Base-by-base conservation (phyloP, 2,329 filamentous ascomycete genomes). In the Thelonectria discophora region DNA sequence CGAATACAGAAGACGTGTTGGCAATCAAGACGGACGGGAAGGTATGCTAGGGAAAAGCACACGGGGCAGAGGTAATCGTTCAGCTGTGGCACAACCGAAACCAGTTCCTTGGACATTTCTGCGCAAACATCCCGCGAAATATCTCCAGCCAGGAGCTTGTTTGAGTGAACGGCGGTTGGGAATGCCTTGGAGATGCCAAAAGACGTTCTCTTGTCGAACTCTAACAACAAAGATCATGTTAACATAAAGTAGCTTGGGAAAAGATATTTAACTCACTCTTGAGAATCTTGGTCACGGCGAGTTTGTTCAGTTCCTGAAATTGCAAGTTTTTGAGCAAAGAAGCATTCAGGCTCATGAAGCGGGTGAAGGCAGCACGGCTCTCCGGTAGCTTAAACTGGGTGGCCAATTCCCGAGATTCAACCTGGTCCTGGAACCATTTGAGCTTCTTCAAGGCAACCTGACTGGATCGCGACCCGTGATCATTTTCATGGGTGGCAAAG, bases 141-240 rank as follows among this genome's bases (percentile, higher is more conserved):
- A 54, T 84, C 85, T 60, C 87, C 85, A 1, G 89, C 83, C 61
- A 92, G 81, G 39, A 90, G 84, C 49, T 84, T 83, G 20, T 86
- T 82, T 3, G 87, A 84, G 55, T 83, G 79, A 54, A 91, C 82
- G 21, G 82, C 79, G 9, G 81, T 79, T 0, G 88, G 86, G 66
- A 92, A 90, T 0, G 82, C 82, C 37, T 84, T 80, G 40, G 87
- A 87, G 1, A 90, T 88, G 24, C 89, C 88, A 18, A 96, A 81
- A 1, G 90, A 87, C 1, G 93, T 97, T 60, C 88, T 86, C 77
- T 97, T 97, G 77, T 95, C 91, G 73, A 97, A 97, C 78, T 94
- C 88, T 93, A 66, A 89, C 18, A 66, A 89, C 18, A 65, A 9
- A 13, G 2, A 8, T 1, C 32, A n/a, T 34, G 49, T 72, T 34